A percentile compares a stretch with the other conserved stretches of the same genome.
Evolutionary conservation across 2,329 filamentous ascomycete species (phyloP).

Genomic region (Aspergillus carbonarius): DNA sequence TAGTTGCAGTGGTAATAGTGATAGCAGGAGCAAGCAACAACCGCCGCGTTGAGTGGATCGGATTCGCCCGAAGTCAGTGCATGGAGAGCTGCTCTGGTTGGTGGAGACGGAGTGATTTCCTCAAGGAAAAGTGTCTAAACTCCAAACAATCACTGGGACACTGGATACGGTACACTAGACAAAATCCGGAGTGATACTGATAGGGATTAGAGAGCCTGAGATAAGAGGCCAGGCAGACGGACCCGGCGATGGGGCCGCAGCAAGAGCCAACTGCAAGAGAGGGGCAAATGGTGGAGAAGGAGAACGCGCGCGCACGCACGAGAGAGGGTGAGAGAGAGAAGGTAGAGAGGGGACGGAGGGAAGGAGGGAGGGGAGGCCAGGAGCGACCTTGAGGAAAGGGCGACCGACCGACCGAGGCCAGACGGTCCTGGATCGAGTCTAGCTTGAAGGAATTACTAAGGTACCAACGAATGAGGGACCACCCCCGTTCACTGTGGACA

Average conservation of each 20-base stretch:
- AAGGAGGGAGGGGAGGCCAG: neutral
- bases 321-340: neutral
- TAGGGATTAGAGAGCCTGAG: conserved; percentile 1
- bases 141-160: conserved; percentile 4
- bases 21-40: conserved; percentile 2
- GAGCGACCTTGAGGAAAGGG: conserved; percentile 1
- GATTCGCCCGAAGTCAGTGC: conserved; percentile 22
- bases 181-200: conserved; percentile 17
- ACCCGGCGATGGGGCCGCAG: conserved; percentile 15
- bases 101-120: conserved; percentile 16
- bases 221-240: conserved; percentile 15
- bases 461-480: conserved; percentile 12
- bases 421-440: conserved; percentile 9
- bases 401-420: conserved; percentile 5
- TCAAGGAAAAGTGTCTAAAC: conserved; percentile 11
- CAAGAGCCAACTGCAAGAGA: neutral
- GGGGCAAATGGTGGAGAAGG: neutral
- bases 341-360: neutral
- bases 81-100: conserved; percentile 12
- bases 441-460: conserved; percentile 11
- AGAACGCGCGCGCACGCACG: too few relatives aligned
- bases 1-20: conserved; percentile 8
- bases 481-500: neutral
- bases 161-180: neutral
- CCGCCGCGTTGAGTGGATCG: conserved; percentile 19